Base-by-base conservation (phyloP, 495 filamentous ascomycete species). In the Bryoglossum gracile region DNA sequence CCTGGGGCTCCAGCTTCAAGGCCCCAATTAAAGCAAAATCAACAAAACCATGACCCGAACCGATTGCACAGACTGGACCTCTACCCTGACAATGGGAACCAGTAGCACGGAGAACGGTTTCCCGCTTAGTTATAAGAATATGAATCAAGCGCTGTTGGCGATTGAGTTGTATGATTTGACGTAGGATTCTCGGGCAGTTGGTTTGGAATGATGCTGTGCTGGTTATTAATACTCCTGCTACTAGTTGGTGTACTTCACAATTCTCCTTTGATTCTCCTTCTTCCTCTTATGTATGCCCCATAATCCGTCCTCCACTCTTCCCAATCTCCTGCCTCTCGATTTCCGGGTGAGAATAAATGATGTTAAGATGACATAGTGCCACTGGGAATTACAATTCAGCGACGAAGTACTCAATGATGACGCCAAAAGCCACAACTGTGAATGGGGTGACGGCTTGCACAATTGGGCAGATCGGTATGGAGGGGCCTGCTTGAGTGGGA, bases 1-100 rank as follows among this genome's bases (percentile, higher is more conserved):
- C 63, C 3, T 69, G 67, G 66, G 67, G 67, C 16, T 56, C 57
- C 26, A 68, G 63, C 9, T 71, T 70, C 51, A 65, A 66, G 50
- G 62, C 2, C 8, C 8, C 24, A 43, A 24, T 43, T 19, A 23
- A 28, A 26, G 28, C 13, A 26, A 11, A 43, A 16, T 43, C 39
- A 16, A 25, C 5, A 43, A 25, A 3, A 13, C 39, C 19, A 43
- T 43, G 39, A 3, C 39, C 5, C 8, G 39, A 25, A 8, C 39
- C 16, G 6, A 9, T 3, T 11, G 11, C 28, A 10, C 23, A 19
- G 28, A 43, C 22, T 43, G 39, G 39, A 23, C 39, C 11, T 43
- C 39, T 2, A n/a, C 16, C 5, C 24, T 43, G 11, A 43, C 17
- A 11, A 25, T 43, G 39, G 39, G 39, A 2, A 19, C 39, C 2